Percentiles rank a stretch among this genome's conserved stretches.
Conservation (phyloP, 176 grass and related monocot genomes). For the Triticum aestivum region IWGSC_CS_RefSeq_v2.1 NC_057808.1:44966817-44967316, state of each 20-base stretch:
- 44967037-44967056: neutral
- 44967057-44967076: neutral
- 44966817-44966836: constrained; percentile 11
- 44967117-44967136: constrained; percentile 7
- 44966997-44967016: constrained; percentile 18
- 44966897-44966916: neutral
- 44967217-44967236: constrained; percentile 48
- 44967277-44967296: constrained; percentile 15
- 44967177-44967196: constrained; percentile 28
- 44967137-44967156: constrained; percentile 16
- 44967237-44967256: constrained; percentile 60
- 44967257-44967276: constrained; percentile 44
- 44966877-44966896: neutral
- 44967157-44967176: constrained; percentile 12
- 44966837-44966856: constrained; percentile 4
- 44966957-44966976: neutral
- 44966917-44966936: neutral
- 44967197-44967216: constrained; percentile 15
- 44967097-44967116: constrained; percentile 23
- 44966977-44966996: neutral
- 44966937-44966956: neutral
- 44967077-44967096: neutral
- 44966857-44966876: neutral
- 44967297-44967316: neutral
- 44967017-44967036: neutral